Conservation (phyloP, 345 rosid genomes). For the Populus davidiana region DNA sequence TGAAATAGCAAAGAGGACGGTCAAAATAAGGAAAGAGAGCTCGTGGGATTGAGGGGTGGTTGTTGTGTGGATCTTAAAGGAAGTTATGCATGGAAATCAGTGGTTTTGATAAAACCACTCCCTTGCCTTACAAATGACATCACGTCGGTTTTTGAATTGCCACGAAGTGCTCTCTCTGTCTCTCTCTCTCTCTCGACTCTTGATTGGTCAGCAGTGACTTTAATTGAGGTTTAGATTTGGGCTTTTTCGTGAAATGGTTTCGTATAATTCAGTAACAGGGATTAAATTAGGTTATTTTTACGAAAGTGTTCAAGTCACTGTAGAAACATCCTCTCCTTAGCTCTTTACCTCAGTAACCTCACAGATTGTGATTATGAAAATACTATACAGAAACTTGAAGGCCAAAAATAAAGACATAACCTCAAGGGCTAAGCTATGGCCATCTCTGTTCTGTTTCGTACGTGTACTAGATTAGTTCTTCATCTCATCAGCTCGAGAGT, state of each 20-base stretch:
- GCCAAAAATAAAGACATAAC: neutral
- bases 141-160: neutral
- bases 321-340: neutral
- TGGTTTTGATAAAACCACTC: neutral
- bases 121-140: neutral
- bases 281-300: neutral
- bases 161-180: neutral
- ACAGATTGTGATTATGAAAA: neutral
- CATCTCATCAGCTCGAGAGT: too few relatives aligned
- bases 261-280: neutral
- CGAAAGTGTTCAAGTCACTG: neutral
- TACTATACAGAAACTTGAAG: neutral
- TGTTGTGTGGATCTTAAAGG: neutral
- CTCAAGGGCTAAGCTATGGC: neutral
- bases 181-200: neutral
- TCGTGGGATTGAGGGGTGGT: neutral
- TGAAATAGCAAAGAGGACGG: constrained; percentile 22
- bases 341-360: neutral
- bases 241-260: neutral
- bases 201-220: too few relatives aligned
- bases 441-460: neutral
- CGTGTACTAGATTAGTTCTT: neutral
- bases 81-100: constrained; percentile 10
- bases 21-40: constrained; percentile 9
- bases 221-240: too few relatives aligned